Percentiles rank a stretch among this genome's conserved stretches.
phyloP scores from a whole-genome alignment of 331 rosid species.

The Pyrus hybrid region DNA sequence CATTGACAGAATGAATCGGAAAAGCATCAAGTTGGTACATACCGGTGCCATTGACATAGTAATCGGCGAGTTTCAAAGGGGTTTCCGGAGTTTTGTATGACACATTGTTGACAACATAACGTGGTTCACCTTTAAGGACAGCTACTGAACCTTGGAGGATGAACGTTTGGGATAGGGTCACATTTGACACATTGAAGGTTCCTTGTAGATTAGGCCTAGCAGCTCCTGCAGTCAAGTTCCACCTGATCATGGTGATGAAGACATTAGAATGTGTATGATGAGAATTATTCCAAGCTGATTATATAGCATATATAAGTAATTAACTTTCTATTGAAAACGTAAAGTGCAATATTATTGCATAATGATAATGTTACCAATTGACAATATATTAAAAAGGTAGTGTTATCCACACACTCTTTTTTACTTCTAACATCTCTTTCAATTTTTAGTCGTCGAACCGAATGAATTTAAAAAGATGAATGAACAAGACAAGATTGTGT shows the following conservation, averaged over 20 bases:
- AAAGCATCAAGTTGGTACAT: conserved; percentile 52
- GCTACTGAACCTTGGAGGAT: conserved; percentile 37
- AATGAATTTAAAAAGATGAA: too few relatives aligned
- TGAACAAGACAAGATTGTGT: too few relatives aligned
- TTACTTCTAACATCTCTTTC: too few relatives aligned
- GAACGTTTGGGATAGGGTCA: conserved; percentile 56
- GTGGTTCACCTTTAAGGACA: conserved; percentile 16
- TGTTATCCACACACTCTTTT: too few relatives aligned
- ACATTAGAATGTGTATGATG: background rate
- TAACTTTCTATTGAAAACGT: too few relatives aligned
- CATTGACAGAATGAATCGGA: conserved; percentile 36
- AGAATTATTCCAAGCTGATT: background rate
- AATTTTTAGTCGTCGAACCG: too few relatives aligned
- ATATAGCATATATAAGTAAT: too few relatives aligned
- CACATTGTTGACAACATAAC: conserved; percentile 54
- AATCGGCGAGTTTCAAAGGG: conserved; percentile 74
- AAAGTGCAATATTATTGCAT: too few relatives aligned
- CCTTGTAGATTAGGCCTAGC: conserved; percentile 92
- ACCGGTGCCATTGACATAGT: conserved; percentile 41
- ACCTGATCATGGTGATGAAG: conserved; percentile 25
- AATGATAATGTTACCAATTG: too few relatives aligned
- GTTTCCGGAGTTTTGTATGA: conserved; percentile 56
- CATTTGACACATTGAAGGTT: conserved; percentile 58
- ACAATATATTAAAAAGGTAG: too few relatives aligned
- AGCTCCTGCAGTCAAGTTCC: conserved; percentile 79